Evolutionary conservation across 2,329 filamentous ascomycete species (phyloP).

Genomic region (Botrytis porri): DNA sequence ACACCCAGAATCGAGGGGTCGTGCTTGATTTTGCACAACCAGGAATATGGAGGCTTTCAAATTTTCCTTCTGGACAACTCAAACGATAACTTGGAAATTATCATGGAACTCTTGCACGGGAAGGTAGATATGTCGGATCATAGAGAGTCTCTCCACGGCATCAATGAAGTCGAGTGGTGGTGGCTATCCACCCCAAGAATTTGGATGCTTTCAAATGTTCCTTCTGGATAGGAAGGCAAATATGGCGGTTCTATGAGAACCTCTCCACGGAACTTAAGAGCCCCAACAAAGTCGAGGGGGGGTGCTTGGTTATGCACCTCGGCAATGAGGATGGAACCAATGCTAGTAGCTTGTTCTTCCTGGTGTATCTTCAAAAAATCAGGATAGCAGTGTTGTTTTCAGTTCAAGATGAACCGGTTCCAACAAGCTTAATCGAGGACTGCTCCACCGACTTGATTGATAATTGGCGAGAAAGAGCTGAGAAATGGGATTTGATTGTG

Average conservation of each 20-base stretch:
- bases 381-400: not conserved
- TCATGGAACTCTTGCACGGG: not conserved
- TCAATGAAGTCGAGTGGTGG: not conserved
- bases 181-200: no score
- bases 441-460: not conserved
- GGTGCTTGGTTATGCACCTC: no score
- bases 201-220: no score
- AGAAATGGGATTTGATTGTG: accelerated
- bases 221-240: not conserved
- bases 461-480: not conserved
- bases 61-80: not conserved
- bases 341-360: not conserved
- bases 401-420: not conserved
- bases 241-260: not conserved
- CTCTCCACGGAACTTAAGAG: not conserved
- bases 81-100: not conserved
- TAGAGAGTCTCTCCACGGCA: not conserved
- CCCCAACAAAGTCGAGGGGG: no score
- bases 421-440: no score
- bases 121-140: not conserved
- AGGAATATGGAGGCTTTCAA: not conserved
- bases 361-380: not conserved
- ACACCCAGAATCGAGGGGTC: no score
- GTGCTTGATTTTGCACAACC: no score
- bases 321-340: not conserved